Conservation (phyloP, 331 rosid species). For the Spiraea crenata region DNA sequence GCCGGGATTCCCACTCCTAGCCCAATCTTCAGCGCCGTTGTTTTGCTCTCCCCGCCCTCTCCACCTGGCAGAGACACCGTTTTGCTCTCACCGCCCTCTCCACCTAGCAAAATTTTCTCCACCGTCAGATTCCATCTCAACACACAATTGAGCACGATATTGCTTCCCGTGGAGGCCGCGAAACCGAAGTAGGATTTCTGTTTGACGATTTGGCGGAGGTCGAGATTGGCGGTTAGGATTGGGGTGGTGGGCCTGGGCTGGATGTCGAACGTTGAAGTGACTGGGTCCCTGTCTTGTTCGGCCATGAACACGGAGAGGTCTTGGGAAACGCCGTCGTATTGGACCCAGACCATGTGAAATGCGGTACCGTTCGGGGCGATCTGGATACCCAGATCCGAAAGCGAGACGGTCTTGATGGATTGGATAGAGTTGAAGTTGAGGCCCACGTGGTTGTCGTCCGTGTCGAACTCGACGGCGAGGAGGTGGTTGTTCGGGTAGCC, state of each 20-base stretch:
- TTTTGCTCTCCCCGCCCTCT: neutral
- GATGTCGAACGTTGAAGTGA: neutral
- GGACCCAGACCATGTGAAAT: constrained; percentile 49
- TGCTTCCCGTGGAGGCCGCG: constrained; percentile 63
- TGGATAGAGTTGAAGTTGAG: constrained; percentile 51
- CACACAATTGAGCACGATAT: constrained; percentile 50
- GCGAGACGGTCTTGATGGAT: constrained; percentile 34
- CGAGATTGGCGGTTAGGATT: constrained; percentile 31
- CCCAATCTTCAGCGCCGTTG: constrained; percentile 27
- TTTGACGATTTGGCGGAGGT: constrained; percentile 29
- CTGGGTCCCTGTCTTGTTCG: constrained; percentile 12
- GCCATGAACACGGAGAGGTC: constrained; percentile 39
- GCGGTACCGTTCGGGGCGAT: constrained; percentile 37
- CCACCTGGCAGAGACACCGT: constrained; percentile 15
- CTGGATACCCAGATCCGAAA: constrained; percentile 33
- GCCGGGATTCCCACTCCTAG: constrained; percentile 45
- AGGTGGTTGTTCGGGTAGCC: constrained; percentile 46
- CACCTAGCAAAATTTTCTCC: constrained; percentile 23
- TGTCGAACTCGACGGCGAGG: constrained; percentile 76
- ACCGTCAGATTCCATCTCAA: constrained; percentile 67
- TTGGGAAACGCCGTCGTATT: constrained; percentile 46
- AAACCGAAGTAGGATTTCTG: constrained; percentile 60
- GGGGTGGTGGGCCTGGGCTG: constrained; percentile 39
- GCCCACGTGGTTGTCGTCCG: constrained; percentile 61
- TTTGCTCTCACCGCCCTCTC: neutral